phyloP scores from a whole-genome alignment of 2,329 filamentous ascomycete species.

The Alternaria sp. region DNA sequence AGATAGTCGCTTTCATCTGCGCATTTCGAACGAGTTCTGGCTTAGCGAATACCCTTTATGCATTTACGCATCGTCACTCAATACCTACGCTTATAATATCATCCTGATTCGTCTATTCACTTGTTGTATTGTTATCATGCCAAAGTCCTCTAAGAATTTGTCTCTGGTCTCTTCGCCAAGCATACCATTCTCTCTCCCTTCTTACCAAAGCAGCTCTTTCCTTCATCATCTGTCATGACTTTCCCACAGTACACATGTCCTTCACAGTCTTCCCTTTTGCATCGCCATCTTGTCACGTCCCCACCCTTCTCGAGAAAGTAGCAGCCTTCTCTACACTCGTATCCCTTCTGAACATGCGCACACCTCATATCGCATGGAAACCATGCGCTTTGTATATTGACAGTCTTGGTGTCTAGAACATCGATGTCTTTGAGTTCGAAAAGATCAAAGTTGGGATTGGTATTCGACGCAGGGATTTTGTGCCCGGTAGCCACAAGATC shows the following conservation, averaged over 20 bases:
- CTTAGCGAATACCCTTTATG: background rate
- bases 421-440: slow-evolving; percentile 22
- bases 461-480: slow-evolving; percentile 14
- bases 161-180: background rate
- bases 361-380: slow-evolving; percentile 32
- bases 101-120: background rate
- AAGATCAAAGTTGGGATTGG: slow-evolving; percentile 18
- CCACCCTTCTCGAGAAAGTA: slow-evolving; percentile 40
- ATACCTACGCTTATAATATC: background rate
- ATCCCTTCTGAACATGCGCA: slow-evolving; percentile 18
- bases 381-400: slow-evolving; percentile 14
- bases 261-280: slow-evolving; percentile 28
- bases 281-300: slow-evolving; percentile 16
- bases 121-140: too few relatives aligned
- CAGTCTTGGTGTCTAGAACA: slow-evolving; percentile 19
- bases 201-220: slow-evolving; percentile 36
- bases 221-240: slow-evolving; percentile 18
- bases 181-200: slow-evolving; percentile 34
- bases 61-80: background rate
- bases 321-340: slow-evolving; percentile 26
- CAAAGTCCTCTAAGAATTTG: too few relatives aligned
- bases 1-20: background rate
- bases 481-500: background rate
- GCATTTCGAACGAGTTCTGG: background rate
- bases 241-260: slow-evolving; percentile 34